Conservation (phyloP, 768 basidiomycete genomes). For the Podaxis carcinomalis region DNA sequence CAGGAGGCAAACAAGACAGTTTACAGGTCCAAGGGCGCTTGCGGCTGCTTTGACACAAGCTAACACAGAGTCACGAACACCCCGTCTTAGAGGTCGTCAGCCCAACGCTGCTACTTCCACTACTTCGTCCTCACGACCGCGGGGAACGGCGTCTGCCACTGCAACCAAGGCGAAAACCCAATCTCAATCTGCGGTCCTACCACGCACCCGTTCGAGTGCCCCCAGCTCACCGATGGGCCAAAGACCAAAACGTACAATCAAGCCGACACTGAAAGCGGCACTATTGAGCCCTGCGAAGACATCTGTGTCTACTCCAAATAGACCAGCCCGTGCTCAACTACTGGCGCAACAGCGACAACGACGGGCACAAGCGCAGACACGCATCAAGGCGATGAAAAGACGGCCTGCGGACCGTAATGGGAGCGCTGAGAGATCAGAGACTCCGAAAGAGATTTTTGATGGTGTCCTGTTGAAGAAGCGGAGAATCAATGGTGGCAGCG, state of each 20-base stretch:
- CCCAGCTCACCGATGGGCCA: not conserved
- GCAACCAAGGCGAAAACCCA: not conserved
- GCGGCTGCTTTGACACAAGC: slow-evolving; percentile 4
- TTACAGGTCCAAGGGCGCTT: not conserved
- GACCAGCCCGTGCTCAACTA: not conserved
- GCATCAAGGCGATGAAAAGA: not conserved
- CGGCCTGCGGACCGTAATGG: not conserved
- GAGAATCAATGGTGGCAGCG: no score
- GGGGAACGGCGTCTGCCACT: not conserved
- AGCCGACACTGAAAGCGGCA: slow-evolving; percentile 1
- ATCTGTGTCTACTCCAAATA: not conserved
- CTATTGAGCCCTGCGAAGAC: not conserved
- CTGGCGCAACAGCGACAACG: not conserved
- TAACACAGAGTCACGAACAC: not conserved
- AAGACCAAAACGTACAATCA: slow-evolving; percentile 2
- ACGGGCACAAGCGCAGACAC: not conserved
- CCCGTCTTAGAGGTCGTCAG: not conserved
- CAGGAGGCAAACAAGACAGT: not conserved
- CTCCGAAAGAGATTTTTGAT: slow-evolving; percentile 5
- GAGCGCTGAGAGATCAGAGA: not conserved
- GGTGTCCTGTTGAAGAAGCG: slow-evolving; percentile 7
- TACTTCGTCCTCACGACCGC: not conserved
- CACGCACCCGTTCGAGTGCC: not conserved
- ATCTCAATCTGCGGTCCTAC: not conserved
- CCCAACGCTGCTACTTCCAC: not conserved